These are phyloP conservation scores for Pseudocercospora vitis DNA, from an alignment of 2,329 filamentous ascomycete genomes.

Conservation along the genomic window DNA sequence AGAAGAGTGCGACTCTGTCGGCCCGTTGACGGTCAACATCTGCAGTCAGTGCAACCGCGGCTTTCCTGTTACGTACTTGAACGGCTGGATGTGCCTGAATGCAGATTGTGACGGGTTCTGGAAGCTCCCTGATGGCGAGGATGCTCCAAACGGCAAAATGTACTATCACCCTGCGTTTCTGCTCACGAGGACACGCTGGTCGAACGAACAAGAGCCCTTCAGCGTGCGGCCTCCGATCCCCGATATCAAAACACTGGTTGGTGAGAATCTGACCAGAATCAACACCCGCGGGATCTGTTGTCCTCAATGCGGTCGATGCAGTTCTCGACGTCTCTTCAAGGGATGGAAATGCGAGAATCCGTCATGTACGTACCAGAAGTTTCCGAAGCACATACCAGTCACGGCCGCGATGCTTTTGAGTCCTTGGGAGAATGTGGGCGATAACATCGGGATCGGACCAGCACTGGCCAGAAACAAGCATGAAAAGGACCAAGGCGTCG, in stretches of 20 bases:
- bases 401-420: slow-evolving; percentile 28
- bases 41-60: slow-evolving; percentile 35
- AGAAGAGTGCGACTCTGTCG: slow-evolving; percentile 6
- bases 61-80: slow-evolving; percentile 44
- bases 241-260: slow-evolving; percentile 40
- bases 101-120: slow-evolving; percentile 57
- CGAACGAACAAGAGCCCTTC: slow-evolving; percentile 41
- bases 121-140: slow-evolving; percentile 42
- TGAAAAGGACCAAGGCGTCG: slow-evolving; percentile 36
- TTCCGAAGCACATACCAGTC: slow-evolving; percentile 31
- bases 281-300: slow-evolving; percentile 68
- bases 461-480: slow-evolving; percentile 31
- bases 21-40: slow-evolving; percentile 37
- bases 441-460: slow-evolving; percentile 32
- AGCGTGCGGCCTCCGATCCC: slow-evolving; percentile 45
- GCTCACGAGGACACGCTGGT: slow-evolving; percentile 51
- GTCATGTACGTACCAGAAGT: slow-evolving; percentile 48
- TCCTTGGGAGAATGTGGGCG: slow-evolving; percentile 34
- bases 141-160: slow-evolving; percentile 38
- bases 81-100: slow-evolving; percentile 61
- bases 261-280: slow-evolving; percentile 51
- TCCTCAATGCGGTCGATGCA: slow-evolving; percentile 62
- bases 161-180: slow-evolving; percentile 61
- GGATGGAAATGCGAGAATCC: slow-evolving; percentile 61
- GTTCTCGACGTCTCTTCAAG: slow-evolving; percentile 59